phyloP scores from a whole-genome alignment of 1,139 yeast species.

The Candida tetrigidarum region DNA sequence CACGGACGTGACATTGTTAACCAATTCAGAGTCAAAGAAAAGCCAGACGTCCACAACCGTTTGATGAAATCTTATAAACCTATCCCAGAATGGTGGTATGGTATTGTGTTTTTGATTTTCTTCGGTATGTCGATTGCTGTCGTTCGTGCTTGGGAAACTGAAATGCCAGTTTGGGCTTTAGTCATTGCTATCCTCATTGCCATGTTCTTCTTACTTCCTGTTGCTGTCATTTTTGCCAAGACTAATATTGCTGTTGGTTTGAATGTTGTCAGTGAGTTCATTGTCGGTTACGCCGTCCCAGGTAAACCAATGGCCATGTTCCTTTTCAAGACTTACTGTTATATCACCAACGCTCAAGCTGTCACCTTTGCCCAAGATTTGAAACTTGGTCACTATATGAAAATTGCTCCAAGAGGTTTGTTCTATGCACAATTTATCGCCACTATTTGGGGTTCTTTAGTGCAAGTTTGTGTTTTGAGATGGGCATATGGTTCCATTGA shows the following conservation, averaged over 20 bases:
- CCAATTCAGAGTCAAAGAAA: constrained; percentile 46
- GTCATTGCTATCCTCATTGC: constrained; percentile 47
- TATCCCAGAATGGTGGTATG: constrained; percentile 73
- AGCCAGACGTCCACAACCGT: constrained; percentile 65
- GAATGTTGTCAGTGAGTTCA: constrained; percentile 49
- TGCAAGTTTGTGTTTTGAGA: constrained; percentile 49
- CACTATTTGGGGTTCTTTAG: constrained; percentile 49
- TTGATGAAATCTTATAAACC: constrained; percentile 61
- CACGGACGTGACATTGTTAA: constrained; percentile 57
- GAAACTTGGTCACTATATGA: constrained; percentile 60
- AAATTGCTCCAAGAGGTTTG: constrained; percentile 49
- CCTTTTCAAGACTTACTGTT: constrained; percentile 51
- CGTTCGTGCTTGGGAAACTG: constrained; percentile 45
- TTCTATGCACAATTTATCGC: constrained; percentile 52
- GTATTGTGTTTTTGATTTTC: constrained; percentile 44
- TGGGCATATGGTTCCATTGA: constrained; percentile 49
- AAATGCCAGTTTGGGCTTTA: constrained; percentile 45
- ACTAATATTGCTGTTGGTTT: constrained; percentile 51
- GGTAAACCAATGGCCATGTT: constrained; percentile 53
- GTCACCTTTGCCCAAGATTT: constrained; percentile 55
- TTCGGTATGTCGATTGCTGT: constrained; percentile 46
- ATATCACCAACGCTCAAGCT: constrained; percentile 60
- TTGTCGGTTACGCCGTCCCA: constrained; percentile 51
- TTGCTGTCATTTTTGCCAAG: constrained; percentile 44
- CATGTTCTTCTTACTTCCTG: constrained; percentile 44